Conservation (phyloP, 768 basidiomycete species). For the Clathrus columnatus region DNA sequence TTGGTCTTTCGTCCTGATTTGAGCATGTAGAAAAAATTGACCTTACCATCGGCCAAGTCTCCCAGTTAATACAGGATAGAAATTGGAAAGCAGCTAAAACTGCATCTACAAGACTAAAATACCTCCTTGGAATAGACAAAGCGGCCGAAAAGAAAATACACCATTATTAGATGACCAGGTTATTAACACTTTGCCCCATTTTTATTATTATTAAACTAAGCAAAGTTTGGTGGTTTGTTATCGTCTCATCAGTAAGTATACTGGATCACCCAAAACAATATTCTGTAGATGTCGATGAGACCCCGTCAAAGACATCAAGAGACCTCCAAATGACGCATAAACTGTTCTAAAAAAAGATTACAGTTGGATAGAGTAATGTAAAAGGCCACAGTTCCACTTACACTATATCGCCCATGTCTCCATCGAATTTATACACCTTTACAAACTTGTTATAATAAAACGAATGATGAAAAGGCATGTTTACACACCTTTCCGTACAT, state of each 20-base stretch:
- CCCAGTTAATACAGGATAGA: neutral
- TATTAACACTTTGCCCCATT: neutral
- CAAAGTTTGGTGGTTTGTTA: slow-evolving; percentile 25
- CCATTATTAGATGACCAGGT: neutral
- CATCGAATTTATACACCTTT: slow-evolving; percentile 96
- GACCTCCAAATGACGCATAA: slow-evolving; percentile 93
- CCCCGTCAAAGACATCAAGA: slow-evolving; percentile 89
- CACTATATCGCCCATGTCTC: slow-evolving; percentile 77
- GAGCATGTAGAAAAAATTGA: slow-evolving; percentile 42
- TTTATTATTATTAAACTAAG: neutral
- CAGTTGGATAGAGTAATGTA: slow-evolving; percentile 7
- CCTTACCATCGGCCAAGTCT: slow-evolving; percentile 28
- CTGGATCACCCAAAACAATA: slow-evolving; percentile 87
- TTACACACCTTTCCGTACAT: slow-evolving; percentile 98
- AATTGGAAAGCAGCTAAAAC: slow-evolving; percentile 53
- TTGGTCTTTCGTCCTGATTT: neutral
- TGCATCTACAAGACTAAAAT: slow-evolving; percentile 62
- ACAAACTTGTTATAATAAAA: neutral
- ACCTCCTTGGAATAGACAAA: slow-evolving; percentile 54
- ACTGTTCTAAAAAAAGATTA: slow-evolving; percentile 55
- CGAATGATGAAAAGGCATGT: neutral
- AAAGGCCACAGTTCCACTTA: slow-evolving; percentile 29
- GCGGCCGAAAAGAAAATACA: slow-evolving; percentile 30
- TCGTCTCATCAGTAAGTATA: slow-evolving; percentile 82
- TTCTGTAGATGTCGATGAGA: slow-evolving; percentile 86